Base-by-base conservation (phyloP, 345 rosid species). In the Camelina sativa region DNA sequence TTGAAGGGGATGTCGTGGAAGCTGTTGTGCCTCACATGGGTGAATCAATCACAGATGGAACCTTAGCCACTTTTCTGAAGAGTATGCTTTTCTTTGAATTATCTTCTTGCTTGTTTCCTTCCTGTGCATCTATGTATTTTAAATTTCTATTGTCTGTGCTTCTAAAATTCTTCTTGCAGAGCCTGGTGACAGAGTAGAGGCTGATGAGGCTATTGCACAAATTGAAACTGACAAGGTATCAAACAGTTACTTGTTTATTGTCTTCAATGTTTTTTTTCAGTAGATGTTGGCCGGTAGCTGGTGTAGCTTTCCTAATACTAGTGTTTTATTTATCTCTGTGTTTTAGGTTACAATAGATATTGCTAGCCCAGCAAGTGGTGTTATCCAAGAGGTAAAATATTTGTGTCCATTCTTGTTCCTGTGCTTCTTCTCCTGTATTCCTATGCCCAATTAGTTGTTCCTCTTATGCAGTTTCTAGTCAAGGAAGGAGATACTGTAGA, bases 401-500 rank as follows among this genome's bases (percentile, higher is more conserved):
- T 53, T 70, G 37, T 40, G 52, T 72, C 22, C 0, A 13, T 72
- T 75, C 38, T 50, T 16, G 54, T 72, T 38, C 51, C 22, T 69
- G 17, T 48, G 41, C 16, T 22, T 50, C 46, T 63, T 50, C 67
- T 51, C 58, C 16, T 51, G 46, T 46, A 20, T 32, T 54, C 6
- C 20, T 13, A 38, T 60, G 12, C 34, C 23, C 61, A 11, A 32
- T 35, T 43, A 8, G 5, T 59, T 62, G n/a, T 43, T 63, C 43
- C 34, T 40, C 25, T 13, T 28, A 28, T 57, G 68, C 85, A 92
- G 99, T 84, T 85, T 70, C 71, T 88, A 56, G 99, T 92, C 60
- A 92, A 89, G 79, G 99, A 89, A 85, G 99, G 99, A 15, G 99
- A 92, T 54, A 96, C 97, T 40, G 99, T 96, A 53, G 98, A 90